These are phyloP conservation scores for Pestalotiopsis sp. DNA, from an alignment of 2,329 filamentous ascomycete genomes.

Conservation along the genomic window DNA sequence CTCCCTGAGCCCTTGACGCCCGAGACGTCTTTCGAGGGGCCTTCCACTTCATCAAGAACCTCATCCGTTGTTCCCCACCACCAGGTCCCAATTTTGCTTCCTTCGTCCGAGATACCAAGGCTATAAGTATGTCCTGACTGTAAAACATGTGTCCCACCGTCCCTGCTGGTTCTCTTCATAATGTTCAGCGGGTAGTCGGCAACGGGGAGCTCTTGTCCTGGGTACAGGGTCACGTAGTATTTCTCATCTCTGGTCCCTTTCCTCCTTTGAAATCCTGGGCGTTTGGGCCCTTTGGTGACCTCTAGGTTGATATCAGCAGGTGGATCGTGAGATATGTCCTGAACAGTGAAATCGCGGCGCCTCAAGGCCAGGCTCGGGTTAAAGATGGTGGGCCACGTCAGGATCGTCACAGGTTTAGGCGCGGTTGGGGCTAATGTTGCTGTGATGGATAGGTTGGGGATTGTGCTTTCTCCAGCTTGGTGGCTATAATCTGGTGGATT, in stretches of 20 bases:
- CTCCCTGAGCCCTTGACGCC: not conserved
- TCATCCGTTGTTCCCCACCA: not conserved
- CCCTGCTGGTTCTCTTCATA: not conserved
- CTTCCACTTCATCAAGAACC: not conserved
- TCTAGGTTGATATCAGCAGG: not conserved
- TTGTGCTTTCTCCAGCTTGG: not conserved
- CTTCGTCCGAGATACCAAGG: not conserved
- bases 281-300: not conserved
- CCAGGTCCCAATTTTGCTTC: not conserved
- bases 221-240: constrained; percentile 10
- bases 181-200: not conserved
- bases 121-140: not conserved
- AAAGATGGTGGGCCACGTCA: constrained; percentile 13
- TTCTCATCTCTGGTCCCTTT: not conserved
- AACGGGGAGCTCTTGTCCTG: not conserved
- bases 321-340: constrained; percentile 14
- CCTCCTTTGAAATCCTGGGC: not conserved
- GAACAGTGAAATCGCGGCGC: constrained; percentile 12
- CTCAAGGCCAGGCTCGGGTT: constrained; percentile 12
- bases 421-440: constrained; percentile 9
- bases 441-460: constrained; percentile 7
- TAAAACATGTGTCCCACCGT: not conserved
- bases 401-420: constrained; percentile 11
- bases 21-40: not conserved
- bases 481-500: not conserved